Conservation (phyloP, 2,329 filamentous ascomycete genomes). For the Cryoendolithus antarcticus region DNA sequence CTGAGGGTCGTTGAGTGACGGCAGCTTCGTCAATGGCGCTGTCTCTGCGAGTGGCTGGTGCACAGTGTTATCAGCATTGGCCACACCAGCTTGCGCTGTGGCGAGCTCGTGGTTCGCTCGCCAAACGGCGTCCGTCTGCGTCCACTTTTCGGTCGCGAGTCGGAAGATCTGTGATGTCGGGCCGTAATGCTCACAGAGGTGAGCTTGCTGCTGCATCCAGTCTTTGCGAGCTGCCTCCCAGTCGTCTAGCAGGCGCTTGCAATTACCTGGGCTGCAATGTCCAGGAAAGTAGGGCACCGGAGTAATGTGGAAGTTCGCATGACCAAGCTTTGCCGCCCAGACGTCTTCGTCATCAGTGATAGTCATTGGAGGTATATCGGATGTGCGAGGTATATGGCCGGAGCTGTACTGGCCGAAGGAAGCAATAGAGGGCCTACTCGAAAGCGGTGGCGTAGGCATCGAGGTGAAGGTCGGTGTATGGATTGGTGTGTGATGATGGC, state of each 20-base stretch:
- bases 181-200: constrained; percentile 83
- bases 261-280: constrained; percentile 43
- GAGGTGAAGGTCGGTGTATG: constrained; percentile 37
- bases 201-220: constrained; percentile 78
- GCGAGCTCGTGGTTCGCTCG: constrained; percentile 55
- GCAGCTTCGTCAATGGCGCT: constrained; percentile 51
- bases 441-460: constrained; percentile 59
- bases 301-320: constrained; percentile 83
- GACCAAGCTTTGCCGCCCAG: constrained; percentile 76
- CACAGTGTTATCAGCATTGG: constrained; percentile 27
- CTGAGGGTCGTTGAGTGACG: constrained; percentile 53
- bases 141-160: constrained; percentile 82
- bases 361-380: constrained; percentile 54
- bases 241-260: constrained; percentile 57
- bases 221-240: constrained; percentile 77
- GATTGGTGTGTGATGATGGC: constrained; percentile 28
- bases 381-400: constrained; percentile 30
- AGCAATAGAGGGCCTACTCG: constrained; percentile 61
- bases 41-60: constrained; percentile 31
- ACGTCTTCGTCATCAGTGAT: constrained; percentile 35
- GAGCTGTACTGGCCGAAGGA: constrained; percentile 50
- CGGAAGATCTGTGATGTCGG: constrained; percentile 78
- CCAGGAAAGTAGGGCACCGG: constrained; percentile 69
- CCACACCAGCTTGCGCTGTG: constrained; percentile 20
- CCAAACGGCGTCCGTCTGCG: constrained; percentile 65